These are phyloP conservation scores for Erysimum pusillum DNA, from an alignment of 441 rosid species.

Conservation along the genomic window DNA sequence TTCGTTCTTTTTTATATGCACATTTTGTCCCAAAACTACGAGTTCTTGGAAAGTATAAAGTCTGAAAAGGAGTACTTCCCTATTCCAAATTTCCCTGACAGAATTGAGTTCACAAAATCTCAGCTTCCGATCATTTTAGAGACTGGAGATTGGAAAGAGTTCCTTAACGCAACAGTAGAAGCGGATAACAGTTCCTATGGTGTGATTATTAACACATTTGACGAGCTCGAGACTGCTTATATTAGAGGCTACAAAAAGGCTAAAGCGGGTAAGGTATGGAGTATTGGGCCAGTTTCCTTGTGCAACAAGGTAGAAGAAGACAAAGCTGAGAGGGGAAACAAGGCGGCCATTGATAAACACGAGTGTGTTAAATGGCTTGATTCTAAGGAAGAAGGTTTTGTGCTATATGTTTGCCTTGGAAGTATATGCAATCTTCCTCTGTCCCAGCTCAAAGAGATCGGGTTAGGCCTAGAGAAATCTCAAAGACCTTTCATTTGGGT, in stretches of 20 bases:
- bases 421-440: conserved; percentile 40
- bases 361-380: conserved; percentile 49
- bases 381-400: conserved; percentile 40
- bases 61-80: too few relatives aligned
- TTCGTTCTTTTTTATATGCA: conserved; percentile 48
- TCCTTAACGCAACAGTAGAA: not conserved
- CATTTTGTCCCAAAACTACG: not conserved
- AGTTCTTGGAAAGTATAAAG: too few relatives aligned
- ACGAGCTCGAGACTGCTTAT: conserved; percentile 49
- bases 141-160: conserved; percentile 34
- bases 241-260: conserved; percentile 33
- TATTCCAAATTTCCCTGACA: too few relatives aligned
- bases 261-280: conserved; percentile 45
- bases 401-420: conserved; percentile 53
- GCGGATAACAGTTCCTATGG: conserved; percentile 39
- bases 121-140: conserved; percentile 41
- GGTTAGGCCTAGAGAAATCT: conserved; percentile 51
- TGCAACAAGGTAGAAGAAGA: conserved; percentile 44
- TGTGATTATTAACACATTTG: conserved; percentile 46
- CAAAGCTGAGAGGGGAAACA: conserved; percentile 51
- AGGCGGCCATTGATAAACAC: conserved; percentile 20
- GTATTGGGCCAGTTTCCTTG: conserved; percentile 52
- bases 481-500: conserved; percentile 54
- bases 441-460: conserved; percentile 49
- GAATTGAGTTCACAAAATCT: too few relatives aligned